Evolutionary conservation across 2,329 filamentous ascomycete species (phyloP), one percentile per base, ranked within the genome.

Genomic region (Tolypocladium pustulatum): DNA sequence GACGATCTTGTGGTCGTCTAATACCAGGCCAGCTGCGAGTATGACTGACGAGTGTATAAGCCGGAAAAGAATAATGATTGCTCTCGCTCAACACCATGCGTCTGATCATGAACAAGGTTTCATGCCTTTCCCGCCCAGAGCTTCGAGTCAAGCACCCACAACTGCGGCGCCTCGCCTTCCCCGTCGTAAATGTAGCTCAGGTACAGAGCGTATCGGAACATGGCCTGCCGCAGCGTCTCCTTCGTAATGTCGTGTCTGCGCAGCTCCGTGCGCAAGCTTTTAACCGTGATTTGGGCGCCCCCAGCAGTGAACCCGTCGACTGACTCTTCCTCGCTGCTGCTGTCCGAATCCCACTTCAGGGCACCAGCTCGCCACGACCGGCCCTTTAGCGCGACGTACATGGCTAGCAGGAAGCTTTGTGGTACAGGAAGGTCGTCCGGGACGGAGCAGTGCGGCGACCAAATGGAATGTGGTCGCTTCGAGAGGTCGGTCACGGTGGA

Each of bases 191-290:
- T 38, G 38, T 73, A 73, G 59, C 71, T 73, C 56, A 73, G 57
- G 54, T 72, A 73, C 57, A 73, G 59, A 2, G 71, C 67, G 63
- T 72, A 73, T 53, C 71, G 66, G 58, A 73, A 73, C 63, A 72
- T 56, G 4, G 65, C 63, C 40, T 63, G 63, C 40, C 65, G 63
- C 25, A 73, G 51, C 15, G 58, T 57, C 0, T 65, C 61, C 56
- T 71, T 63, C 1, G 63, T 60, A 7, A 69, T 34, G 10, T 66
- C 65, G 3, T 61, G 54, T 43, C 65, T 64, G 4, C 61, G 64
- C 25, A 70, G 55, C n/a, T 58, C 57, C 17, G 52, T 57, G 13
- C 57, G 54, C 37, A 65, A 41, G 27, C 55, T 57, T 10, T 54
- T 46, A 13, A 59, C 60, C 60, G 67, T 66, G 59, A 66, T 62